Conservation (phyloP, 208 protist species). For the Leishmania major region DNA sequence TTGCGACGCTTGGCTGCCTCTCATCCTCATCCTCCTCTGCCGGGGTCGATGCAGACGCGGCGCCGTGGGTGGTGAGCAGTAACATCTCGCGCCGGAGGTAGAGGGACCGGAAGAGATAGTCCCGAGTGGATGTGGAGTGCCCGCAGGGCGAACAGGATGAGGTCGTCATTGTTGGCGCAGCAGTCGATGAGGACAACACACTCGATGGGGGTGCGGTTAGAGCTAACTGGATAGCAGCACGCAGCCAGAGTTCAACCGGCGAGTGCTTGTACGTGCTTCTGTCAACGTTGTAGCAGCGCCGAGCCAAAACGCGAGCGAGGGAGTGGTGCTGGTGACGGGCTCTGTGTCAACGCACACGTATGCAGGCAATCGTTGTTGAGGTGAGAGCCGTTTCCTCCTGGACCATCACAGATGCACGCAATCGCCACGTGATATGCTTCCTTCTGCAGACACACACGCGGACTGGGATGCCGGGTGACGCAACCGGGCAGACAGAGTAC, state of each 20-base stretch:
- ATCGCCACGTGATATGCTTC: background rate
- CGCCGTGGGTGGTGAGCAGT: constrained; percentile 15
- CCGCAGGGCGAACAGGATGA: background rate
- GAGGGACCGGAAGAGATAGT: constrained; percentile 53
- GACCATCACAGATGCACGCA: background rate
- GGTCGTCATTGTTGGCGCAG: constrained; percentile 1
- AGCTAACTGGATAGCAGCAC: background rate
- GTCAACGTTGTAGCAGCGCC: background rate
- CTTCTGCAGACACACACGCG: background rate
- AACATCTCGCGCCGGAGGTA: constrained; percentile 66
- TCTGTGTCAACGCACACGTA: no score
- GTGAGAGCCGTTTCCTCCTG: background rate
- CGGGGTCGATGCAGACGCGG: background rate
- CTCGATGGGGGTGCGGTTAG: background rate
- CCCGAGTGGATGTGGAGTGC: constrained; percentile 27
- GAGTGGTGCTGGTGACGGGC: background rate
- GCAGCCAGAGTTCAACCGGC: background rate
- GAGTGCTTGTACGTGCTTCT: background rate
- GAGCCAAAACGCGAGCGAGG: background rate
- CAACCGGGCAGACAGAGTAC: background rate
- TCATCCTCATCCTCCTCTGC: background rate
- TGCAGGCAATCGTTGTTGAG: background rate
- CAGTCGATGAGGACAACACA: background rate
- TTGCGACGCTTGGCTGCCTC: background rate
- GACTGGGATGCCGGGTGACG: no score